phyloP scores from a whole-genome alignment of 2,329 filamentous ascomycete genomes.

The Cercospora nicotianae region DNA sequence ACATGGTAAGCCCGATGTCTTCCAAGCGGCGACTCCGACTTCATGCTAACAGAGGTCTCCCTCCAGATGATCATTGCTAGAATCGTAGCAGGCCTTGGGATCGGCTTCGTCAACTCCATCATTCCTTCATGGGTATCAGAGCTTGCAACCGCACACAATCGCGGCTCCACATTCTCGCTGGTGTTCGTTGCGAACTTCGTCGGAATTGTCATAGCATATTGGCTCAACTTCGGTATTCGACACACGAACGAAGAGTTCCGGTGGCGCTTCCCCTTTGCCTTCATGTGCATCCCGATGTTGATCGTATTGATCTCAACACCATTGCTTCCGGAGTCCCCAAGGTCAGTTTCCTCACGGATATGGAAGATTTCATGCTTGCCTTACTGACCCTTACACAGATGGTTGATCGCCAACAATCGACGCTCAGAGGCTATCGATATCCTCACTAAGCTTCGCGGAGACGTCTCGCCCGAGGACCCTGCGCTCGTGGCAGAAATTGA shows the following conservation, averaged over 20 bases:
- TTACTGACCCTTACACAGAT: slow-evolving; percentile 26
- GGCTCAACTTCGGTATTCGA: slow-evolving; percentile 30
- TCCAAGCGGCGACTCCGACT: background rate
- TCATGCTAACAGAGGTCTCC: background rate
- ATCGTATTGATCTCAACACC: slow-evolving; percentile 36
- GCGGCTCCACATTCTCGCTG: slow-evolving; percentile 31
- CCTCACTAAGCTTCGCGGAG: slow-evolving; percentile 38
- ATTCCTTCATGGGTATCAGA: slow-evolving; percentile 31
- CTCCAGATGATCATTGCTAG: slow-evolving; percentile 22
- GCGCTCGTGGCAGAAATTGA: slow-evolving; percentile 44
- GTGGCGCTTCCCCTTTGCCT: slow-evolving; percentile 37
- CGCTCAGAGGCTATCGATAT: slow-evolving; percentile 41
- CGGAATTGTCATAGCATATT: slow-evolving; percentile 35
- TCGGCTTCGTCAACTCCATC: slow-evolving; percentile 31
- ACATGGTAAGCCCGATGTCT: slow-evolving; percentile 26
- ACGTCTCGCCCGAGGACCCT: slow-evolving; percentile 39
- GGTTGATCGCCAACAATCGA: slow-evolving; percentile 43
- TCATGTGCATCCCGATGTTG: slow-evolving; percentile 48
- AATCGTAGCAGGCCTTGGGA: slow-evolving; percentile 31
- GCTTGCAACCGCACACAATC: slow-evolving; percentile 25
- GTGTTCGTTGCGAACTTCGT: slow-evolving; percentile 32
- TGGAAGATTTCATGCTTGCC: too few relatives aligned
- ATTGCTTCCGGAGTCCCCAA: slow-evolving; percentile 17
- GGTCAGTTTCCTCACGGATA: slow-evolving; percentile 6
- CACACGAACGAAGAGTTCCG: slow-evolving; percentile 29